Conservation (phyloP, 345 rosid genomes). For the Streptanthus diversifolius region DNA sequence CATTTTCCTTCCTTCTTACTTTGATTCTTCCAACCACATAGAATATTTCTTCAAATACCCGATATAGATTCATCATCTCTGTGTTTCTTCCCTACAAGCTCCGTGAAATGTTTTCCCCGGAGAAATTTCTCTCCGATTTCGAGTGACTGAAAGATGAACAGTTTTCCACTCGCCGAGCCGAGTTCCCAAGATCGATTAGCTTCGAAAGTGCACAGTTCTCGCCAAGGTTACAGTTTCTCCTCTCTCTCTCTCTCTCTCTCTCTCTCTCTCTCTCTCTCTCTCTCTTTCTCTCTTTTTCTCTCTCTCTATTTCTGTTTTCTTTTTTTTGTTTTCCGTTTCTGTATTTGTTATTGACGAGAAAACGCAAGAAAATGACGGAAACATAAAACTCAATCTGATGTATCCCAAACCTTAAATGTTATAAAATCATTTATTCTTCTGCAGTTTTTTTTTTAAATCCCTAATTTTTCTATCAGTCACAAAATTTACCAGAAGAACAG, state of each 20-base stretch:
- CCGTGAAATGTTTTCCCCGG: background rate
- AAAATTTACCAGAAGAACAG: too few species aligned
- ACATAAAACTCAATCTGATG: too few species aligned
- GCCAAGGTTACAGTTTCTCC: conserved; percentile 38
- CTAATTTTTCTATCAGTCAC: too few species aligned
- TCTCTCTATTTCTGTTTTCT: too few species aligned
- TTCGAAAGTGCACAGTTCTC: conserved; percentile 22
- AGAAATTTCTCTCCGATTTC: background rate
- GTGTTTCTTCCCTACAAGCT: background rate
- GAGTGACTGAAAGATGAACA: conserved; percentile 53
- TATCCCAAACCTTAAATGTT: too few species aligned
- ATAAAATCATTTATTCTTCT: too few species aligned
- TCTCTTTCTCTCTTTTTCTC: too few species aligned
- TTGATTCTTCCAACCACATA: conserved; percentile 6
- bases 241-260: background rate
- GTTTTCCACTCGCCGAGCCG: conserved; percentile 32
- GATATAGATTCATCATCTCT: conserved; percentile 38
- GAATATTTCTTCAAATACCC: conserved; percentile 12
- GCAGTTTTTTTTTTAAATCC: too few species aligned
- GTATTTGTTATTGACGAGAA: conserved; percentile 22
- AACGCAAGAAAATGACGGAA: background rate
- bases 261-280: too few species aligned
- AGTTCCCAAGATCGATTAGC: conserved; percentile 38
- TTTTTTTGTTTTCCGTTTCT: background rate
- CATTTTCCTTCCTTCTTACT: conserved; percentile 13